Conservation (phyloP, 2,329 filamentous ascomycete genomes). For the Aspergillus phoenicis region DNA sequence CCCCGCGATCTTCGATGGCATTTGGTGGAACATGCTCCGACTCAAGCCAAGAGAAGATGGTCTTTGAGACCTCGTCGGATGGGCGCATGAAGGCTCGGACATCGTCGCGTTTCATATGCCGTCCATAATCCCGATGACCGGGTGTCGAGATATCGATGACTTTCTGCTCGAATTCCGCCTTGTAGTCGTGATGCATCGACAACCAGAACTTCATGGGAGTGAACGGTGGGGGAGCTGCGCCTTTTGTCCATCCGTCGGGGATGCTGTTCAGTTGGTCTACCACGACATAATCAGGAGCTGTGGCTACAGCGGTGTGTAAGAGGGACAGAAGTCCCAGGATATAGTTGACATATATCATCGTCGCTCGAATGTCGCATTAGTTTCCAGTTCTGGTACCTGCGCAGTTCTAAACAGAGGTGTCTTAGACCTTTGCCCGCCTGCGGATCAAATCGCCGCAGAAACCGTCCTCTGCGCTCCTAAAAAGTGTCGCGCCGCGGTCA, state of each 20-base stretch:
- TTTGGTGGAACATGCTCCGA: conserved; percentile 51
- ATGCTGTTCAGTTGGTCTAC: conserved; percentile 34
- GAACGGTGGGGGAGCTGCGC: conserved; percentile 31
- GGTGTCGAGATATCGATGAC: conserved; percentile 66
- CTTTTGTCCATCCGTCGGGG: conserved; percentile 40
- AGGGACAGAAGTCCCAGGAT: conserved; percentile 17
- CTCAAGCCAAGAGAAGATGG: conserved; percentile 60
- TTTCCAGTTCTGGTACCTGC: background rate
- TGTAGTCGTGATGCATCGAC: conserved; percentile 53
- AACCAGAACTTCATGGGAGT: conserved; percentile 53
- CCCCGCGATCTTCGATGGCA: conserved; percentile 54
- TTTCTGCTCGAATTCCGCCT: conserved; percentile 58
- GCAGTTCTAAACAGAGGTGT: background rate
- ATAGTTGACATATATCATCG: conserved; percentile 14
- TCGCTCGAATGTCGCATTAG: background rate
- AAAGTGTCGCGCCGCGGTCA: background rate
- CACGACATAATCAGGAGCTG: conserved; percentile 17
- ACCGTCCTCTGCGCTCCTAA: background rate
- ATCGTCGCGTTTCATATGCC: conserved; percentile 64
- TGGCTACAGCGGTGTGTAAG: conserved; percentile 4
- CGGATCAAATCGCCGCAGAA: background rate
- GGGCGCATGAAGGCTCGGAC: conserved; percentile 59
- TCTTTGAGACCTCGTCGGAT: conserved; percentile 49
- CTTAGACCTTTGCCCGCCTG: background rate
- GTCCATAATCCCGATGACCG: conserved; percentile 60